Base-by-base conservation (phyloP, 2,329 filamentous ascomycete genomes). In the Hirsutella rhossiliensis region DNA sequence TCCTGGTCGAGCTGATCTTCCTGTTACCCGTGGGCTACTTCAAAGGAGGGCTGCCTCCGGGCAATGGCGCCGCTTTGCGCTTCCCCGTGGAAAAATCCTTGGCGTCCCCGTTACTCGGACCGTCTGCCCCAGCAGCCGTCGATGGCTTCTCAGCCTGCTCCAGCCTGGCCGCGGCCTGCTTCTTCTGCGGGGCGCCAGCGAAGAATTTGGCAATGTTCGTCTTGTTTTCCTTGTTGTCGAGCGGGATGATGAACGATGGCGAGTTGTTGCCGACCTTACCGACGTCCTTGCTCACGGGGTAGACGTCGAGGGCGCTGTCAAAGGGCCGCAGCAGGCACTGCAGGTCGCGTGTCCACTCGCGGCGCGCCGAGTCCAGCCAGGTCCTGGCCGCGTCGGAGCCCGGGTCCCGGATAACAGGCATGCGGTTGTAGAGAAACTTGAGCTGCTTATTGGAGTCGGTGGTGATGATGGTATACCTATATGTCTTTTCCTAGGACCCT, bases 161-260 rank as follows among this genome's bases (percentile, higher is more conserved):
- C 6, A 15, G 5, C 19, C 19, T 17, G 31, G 29, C n/a, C n/a
- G n/a, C n/a, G n/a, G n/a, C 6, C 12, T 38, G 37, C 27, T 19
- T 37, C 43, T 66, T 67, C 44, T 62, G 62, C 48, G 72, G 57
- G 15, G 62, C 70, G 37, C 78, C 84, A 7, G 73, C 73, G 56
- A 97, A 97, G 68, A 95, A 96, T 55, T 95, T 95, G 39, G 84
- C 85, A 61, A 97, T 97, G 52, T 92, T 96, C 41, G 75, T 80
- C 66, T 94, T 96, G 62, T 96, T 96, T 55, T 89, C 84, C 50
- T 78, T 81, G 63, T 85, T 94, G 54, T 85, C 75, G 30, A 96
- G 66, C 0, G 90, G 90, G 2, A 95, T 69, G 38, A 96, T 74
- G 56, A 96, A 95, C 1, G 73, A 75, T 0, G 87, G 80, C 19